Evolutionary conservation across 2,329 filamentous ascomycete genomes (phyloP).

Genomic region (Periconia sp.): DNA sequence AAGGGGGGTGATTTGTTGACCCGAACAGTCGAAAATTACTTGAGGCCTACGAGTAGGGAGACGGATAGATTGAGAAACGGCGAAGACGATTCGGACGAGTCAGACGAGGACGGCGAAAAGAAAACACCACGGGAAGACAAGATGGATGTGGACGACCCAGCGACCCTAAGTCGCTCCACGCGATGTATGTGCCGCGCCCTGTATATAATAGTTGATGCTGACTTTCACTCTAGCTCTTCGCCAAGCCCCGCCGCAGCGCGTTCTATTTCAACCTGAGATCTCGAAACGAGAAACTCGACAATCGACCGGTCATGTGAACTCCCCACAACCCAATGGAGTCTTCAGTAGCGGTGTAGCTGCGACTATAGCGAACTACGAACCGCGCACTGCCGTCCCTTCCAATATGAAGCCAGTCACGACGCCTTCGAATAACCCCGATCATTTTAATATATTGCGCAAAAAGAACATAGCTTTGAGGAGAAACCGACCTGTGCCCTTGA

Average conservation of each 20-base stretch:
- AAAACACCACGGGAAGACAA: conserved; percentile 56
- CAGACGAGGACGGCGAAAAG: conserved; percentile 46
- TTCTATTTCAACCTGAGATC: conserved; percentile 82
- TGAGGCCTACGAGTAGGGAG: conserved; percentile 51
- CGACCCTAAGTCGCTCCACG: conserved; percentile 44
- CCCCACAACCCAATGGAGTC: conserved; percentile 47
- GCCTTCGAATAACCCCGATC: conserved; percentile 70
- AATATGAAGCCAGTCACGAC: conserved; percentile 74
- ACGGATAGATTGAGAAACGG: conserved; percentile 53
- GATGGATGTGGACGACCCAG: conserved; percentile 52
- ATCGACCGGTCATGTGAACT: conserved; percentile 38
- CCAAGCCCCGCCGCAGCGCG: conserved; percentile 80
- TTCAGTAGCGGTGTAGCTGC: conserved; percentile 50
- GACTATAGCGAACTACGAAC: conserved; percentile 70
- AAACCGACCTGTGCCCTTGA: conserved; percentile 41
- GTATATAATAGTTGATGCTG: conserved; percentile 26
- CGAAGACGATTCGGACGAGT: conserved; percentile 55
- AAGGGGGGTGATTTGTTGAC: conserved; percentile 80
- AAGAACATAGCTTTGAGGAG: conserved; percentile 52
- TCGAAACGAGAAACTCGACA: conserved; percentile 64
- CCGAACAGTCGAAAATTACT: conserved; percentile 77
- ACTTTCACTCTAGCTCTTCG: conserved; percentile 56
- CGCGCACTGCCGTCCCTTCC: conserved; percentile 62
- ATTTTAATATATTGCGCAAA: conserved; percentile 63
- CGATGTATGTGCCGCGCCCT: conserved; percentile 26